Conservation (phyloP, 2,329 filamentous ascomycete genomes). For the Trichoderma semiorbis region DNA sequence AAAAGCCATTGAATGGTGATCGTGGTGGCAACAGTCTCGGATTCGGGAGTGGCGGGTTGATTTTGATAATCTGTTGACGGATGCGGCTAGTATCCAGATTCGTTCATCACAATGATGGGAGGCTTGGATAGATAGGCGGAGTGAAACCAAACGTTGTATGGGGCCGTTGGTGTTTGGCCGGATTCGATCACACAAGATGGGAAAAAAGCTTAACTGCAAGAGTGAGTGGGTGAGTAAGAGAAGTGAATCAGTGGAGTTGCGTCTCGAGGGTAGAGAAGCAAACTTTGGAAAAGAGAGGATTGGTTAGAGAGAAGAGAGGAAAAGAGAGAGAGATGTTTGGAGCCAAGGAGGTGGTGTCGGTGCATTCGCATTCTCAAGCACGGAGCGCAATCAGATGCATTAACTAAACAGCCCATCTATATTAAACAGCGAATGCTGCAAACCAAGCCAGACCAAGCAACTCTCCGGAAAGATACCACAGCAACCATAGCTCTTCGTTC, state of each 20-base stretch:
- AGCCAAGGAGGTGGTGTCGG: background rate
- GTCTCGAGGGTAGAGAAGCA: background rate
- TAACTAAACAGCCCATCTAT: conserved; percentile 2
- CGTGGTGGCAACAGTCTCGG: background rate
- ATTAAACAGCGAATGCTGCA: background rate
- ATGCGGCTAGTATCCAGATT: conserved; percentile 15
- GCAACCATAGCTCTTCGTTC: conserved; percentile 16
- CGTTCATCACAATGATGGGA: conserved; percentile 6
- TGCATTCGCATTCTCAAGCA: background rate
- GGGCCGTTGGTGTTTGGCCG: background rate
- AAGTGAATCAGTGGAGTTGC: background rate
- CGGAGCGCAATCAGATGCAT: conserved; percentile 4
- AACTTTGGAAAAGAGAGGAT: background rate
- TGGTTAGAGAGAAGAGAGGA: background rate
- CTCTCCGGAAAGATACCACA: conserved; percentile 14
- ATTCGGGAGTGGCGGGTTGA: conserved; percentile 7
- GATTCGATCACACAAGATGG: conserved; percentile 2
- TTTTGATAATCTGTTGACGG: conserved; percentile 1
- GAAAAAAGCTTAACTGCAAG: background rate
- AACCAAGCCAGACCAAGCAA: background rate
- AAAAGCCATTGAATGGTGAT: conserved; percentile 31
- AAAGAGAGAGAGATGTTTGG: background rate
- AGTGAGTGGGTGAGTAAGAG: background rate
- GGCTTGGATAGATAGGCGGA: background rate
- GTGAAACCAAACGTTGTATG: background rate